Percentiles rank a stretch among this genome's conserved stretches.
Conservation (phyloP, 768 basidiomycete species). For the Gymnopilus junonius region DNA sequence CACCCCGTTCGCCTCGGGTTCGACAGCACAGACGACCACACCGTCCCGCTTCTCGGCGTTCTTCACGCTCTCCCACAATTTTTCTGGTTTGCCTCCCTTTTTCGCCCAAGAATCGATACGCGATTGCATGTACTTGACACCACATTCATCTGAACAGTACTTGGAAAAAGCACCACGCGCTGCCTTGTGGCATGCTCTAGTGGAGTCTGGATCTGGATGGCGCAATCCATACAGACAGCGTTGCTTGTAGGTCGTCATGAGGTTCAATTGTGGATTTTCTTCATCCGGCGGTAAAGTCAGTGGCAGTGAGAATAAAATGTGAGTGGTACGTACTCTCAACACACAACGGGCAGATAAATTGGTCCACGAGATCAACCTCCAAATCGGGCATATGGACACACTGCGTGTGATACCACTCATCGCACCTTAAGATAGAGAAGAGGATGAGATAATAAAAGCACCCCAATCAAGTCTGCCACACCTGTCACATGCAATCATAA, state of each 20-base stretch:
- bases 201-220: conserved; percentile 62
- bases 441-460: not conserved
- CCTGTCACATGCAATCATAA: conserved; percentile 96
- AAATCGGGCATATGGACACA: conserved; percentile 84
- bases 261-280: conserved; percentile 64
- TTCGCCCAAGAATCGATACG: conserved; percentile 66
- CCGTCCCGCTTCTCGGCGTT: conserved; percentile 73
- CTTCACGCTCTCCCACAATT: conserved; percentile 78
- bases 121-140: conserved; percentile 70
- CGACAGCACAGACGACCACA: conserved; percentile 54
- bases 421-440: conserved; percentile 59
- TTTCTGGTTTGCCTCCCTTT: conserved; percentile 63
- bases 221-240: conserved; percentile 76
- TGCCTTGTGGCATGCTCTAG: conserved; percentile 78
- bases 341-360: conserved; percentile 88
- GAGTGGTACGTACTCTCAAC: conserved; percentile 60
- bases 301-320: not conserved
- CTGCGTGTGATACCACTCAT: conserved; percentile 92
- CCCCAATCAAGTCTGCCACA: conserved; percentile 38
- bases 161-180: conserved; percentile 85
- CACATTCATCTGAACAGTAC: conserved; percentile 91
- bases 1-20: conserved; percentile 19
- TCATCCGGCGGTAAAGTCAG: not conserved
- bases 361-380: conserved; percentile 87
- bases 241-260: conserved; percentile 79